Evolutionary conservation across 2,329 filamentous ascomycete species (phyloP).

Genomic region (Colletotrichum cordylinicola): DNA sequence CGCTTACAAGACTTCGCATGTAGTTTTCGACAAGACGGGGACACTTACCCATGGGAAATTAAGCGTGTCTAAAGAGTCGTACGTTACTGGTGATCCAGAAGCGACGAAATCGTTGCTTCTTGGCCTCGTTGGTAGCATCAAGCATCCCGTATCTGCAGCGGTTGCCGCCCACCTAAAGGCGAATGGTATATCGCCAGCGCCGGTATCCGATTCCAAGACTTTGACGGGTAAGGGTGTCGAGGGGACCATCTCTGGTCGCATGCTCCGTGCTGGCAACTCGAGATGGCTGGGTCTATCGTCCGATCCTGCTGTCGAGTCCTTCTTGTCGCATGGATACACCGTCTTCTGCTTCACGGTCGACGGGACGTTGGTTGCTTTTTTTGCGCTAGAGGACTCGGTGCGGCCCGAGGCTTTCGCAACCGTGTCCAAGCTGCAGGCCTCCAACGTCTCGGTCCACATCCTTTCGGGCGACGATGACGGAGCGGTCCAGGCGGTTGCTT

Average conservation of each 20-base stretch:
- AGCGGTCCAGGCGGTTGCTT: slow-evolving; percentile 48
- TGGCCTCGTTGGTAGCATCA: slow-evolving; percentile 41
- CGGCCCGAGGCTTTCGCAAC: slow-evolving; percentile 45
- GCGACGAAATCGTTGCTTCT: not conserved
- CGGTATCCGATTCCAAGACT: slow-evolving; percentile 37
- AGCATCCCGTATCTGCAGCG: slow-evolving; percentile 59
- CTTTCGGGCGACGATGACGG: slow-evolving; percentile 59
- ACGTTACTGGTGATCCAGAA: slow-evolving; percentile 23
- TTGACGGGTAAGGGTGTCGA: slow-evolving; percentile 55
- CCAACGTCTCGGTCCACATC: slow-evolving; percentile 50
- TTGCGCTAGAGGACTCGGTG: slow-evolving; percentile 51
- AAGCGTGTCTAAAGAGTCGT: slow-evolving; percentile 42
- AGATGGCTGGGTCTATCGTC: slow-evolving; percentile 48
- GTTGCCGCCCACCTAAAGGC: slow-evolving; percentile 47
- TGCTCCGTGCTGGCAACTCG: slow-evolving; percentile 55
- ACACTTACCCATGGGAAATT: slow-evolving; percentile 70
- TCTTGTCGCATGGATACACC: slow-evolving; percentile 44
- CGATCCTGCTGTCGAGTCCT: slow-evolving; percentile 34
- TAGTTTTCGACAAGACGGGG: slow-evolving; percentile 84
- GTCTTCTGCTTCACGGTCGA: slow-evolving; percentile 53
- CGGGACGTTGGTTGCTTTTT: slow-evolving; percentile 41
- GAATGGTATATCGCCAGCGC: not conserved
- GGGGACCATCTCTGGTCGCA: slow-evolving; percentile 28
- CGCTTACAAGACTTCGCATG: slow-evolving; percentile 64
- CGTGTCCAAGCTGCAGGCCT: slow-evolving; percentile 39